Percentiles rank a stretch among this genome's conserved stretches.
phyloP scores from a whole-genome alignment of 345 rosid genomes.

The Nephelium lappaceum region DNA sequence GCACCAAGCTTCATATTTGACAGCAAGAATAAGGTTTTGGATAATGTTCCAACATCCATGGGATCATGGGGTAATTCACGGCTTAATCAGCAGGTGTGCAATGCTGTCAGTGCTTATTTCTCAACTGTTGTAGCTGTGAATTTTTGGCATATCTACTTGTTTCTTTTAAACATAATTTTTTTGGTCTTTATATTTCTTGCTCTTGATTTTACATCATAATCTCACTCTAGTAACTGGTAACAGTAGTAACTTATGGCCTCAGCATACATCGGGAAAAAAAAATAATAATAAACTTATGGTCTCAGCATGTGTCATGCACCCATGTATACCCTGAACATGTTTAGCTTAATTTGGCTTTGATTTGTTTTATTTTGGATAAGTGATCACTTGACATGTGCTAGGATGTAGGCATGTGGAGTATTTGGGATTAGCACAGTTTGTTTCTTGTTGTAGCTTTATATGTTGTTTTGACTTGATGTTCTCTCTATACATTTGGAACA shows the following conservation, averaged over 20 bases:
- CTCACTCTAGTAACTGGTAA: not conserved
- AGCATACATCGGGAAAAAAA: too few relatives aligned
- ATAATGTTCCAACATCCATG: slow-evolving; percentile 63
- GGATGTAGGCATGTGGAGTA: not conserved
- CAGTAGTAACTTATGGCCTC: too few relatives aligned
- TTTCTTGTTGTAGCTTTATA: not conserved
- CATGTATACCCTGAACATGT: not conserved
- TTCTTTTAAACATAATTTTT: not conserved
- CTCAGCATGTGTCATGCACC: not conserved
- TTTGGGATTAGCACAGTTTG: not conserved
- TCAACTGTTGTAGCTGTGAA: not conserved
- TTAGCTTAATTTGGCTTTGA: not conserved
- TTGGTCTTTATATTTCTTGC: not conserved
- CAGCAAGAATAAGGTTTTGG: slow-evolving; percentile 58
- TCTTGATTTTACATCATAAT: not conserved
- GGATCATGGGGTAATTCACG: slow-evolving; percentile 73
- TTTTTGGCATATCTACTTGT: not conserved
- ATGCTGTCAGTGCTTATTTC: slow-evolving; percentile 4
- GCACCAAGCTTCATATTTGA: slow-evolving; percentile 54
- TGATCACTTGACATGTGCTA: not conserved
- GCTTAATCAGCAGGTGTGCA: slow-evolving; percentile 69
- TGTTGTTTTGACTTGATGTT: not conserved
- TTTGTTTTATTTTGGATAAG: not conserved
- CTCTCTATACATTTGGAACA: not conserved
- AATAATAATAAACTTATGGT: too few relatives aligned